A percentile compares a stretch with the other conserved stretches of the same genome.
These are phyloP conservation scores for Nakazawaea pomicola DNA, from an alignment of 805 yeast species.

Conservation along the genomic window DNA sequence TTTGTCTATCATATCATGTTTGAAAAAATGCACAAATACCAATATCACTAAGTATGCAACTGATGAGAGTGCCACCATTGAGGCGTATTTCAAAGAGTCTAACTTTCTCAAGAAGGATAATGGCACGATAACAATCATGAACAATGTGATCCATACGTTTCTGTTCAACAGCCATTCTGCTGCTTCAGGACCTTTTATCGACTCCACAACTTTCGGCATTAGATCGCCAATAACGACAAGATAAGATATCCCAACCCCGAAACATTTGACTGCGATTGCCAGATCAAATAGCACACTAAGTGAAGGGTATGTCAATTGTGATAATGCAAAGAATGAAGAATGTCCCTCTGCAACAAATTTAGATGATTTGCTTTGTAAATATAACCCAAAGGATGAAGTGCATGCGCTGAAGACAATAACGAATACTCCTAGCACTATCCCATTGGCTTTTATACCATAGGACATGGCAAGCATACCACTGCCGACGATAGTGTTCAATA, in stretches of 20 bases:
- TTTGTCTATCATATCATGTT: slow-evolving; percentile 48
- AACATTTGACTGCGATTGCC: slow-evolving; percentile 67
- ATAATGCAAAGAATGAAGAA: slow-evolving; percentile 61
- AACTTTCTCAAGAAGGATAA: slow-evolving; percentile 69
- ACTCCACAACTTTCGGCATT: slow-evolving; percentile 52
- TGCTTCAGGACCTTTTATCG: slow-evolving; percentile 20
- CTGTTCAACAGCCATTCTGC: slow-evolving; percentile 30
- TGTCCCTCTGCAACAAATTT: slow-evolving; percentile 51
- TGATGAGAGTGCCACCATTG: slow-evolving; percentile 75
- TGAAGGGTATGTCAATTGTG: slow-evolving; percentile 57
- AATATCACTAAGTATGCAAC: slow-evolving; percentile 72
- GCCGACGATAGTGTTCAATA: slow-evolving; percentile 50
- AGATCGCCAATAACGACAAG: slow-evolving; percentile 67
- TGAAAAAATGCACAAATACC: slow-evolving; percentile 65
- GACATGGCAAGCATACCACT: slow-evolving; percentile 67
- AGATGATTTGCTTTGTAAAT: slow-evolving; percentile 55
- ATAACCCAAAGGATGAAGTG: slow-evolving; percentile 54
- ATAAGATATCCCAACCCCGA: slow-evolving; percentile 66
- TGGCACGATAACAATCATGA: slow-evolving; percentile 53
- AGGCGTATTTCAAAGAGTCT: slow-evolving; percentile 82
- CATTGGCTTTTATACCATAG: slow-evolving; percentile 52
- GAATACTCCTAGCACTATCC: slow-evolving; percentile 37
- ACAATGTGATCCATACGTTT: slow-evolving; percentile 56
- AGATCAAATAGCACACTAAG: slow-evolving; percentile 57
- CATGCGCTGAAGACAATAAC: slow-evolving; percentile 37